Base-by-base conservation (phyloP, 1,284 basidiomycete species). In the Schizophyllum amplum region DNA sequence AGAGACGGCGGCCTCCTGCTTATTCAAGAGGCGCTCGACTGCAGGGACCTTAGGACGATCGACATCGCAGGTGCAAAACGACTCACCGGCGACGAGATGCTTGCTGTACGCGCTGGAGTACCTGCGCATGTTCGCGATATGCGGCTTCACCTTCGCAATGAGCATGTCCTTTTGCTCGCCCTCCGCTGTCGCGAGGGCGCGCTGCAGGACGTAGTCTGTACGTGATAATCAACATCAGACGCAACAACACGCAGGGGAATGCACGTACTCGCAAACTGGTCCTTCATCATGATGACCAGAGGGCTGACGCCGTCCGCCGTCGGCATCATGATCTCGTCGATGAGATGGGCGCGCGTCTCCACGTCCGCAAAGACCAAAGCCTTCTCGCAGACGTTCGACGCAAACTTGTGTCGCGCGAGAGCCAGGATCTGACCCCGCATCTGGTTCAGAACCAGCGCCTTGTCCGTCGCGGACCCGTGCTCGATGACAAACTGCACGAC, bases 371-470 rank as follows among this genome's bases (percentile, higher is more conserved):
- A 85, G 22, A 86, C 70, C 51, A 98, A 78, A 1, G 94, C 93
- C 71, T 94, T 94, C 74, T 99, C 97, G 68, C 93, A 90, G 20
- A 99, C 97, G 66, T 99, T 99, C 4, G 92, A 95, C 1, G 96
- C 94, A 67, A 96, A 98, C 71, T 98, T 98, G 75, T 98, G 95
- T 52, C 86, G 82, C 1, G 90, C 82, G 79, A 94, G 83, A 60
- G 78, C 75, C 27, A 94, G 70, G 67, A 99, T 82, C 64, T 90
- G 84, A 1, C 92, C 90, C 22, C 82, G 84, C 58, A 98, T 80
- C 65, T 84, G 83, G 9, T 72, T 71, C 57, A 97, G 78, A 52
- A 98, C 83, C 57, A 80, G 72, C 5, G 76, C 75, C 53, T 83
- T 82, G 69, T 98, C 95, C 7, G 82, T 76, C 2, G 76, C 73